phyloP scores from a whole-genome alignment of 2,329 filamentous ascomycete species.

The Pseudodiploospora longispora region DNA sequence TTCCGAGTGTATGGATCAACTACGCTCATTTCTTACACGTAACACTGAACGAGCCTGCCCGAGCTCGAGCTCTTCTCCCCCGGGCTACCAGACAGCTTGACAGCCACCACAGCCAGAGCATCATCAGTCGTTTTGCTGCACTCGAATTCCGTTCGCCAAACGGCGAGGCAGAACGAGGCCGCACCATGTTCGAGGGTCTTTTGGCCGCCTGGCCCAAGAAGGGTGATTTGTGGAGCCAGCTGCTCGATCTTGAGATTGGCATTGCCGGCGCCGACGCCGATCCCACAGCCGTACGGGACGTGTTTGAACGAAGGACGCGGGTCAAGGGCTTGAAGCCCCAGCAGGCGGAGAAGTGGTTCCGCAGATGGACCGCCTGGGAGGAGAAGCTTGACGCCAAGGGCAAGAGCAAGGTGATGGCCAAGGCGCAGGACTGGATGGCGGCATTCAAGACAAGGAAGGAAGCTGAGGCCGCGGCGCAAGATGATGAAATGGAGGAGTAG shows the following conservation, averaged over 20 bases:
- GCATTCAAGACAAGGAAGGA: slow-evolving; percentile 38
- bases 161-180: slow-evolving; percentile 81
- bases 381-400: slow-evolving; percentile 59
- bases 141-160: slow-evolving; percentile 81
- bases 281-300: slow-evolving; percentile 52
- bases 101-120: slow-evolving; percentile 51
- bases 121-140: slow-evolving; percentile 82
- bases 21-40: slow-evolving; percentile 90
- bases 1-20: slow-evolving; percentile 81
- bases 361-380: slow-evolving; percentile 87
- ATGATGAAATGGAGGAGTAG: slow-evolving; percentile 28
- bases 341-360: slow-evolving; percentile 81
- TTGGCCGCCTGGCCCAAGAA: slow-evolving; percentile 80
- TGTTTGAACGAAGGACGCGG: slow-evolving; percentile 74
- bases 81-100: slow-evolving; percentile 81
- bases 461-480: slow-evolving; percentile 25
- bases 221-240: slow-evolving; percentile 86
- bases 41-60: slow-evolving; percentile 59
- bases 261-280: slow-evolving; percentile 46
- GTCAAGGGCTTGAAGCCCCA: slow-evolving; percentile 68
- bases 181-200: slow-evolving; percentile 88
- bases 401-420: slow-evolving; percentile 60
- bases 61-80: slow-evolving; percentile 67
- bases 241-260: slow-evolving; percentile 74
- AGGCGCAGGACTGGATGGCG: slow-evolving; percentile 63